Evolutionary conservation across 257 asterid genomes (phyloP).

Genomic region (Buddleja alternifolia): DNA sequence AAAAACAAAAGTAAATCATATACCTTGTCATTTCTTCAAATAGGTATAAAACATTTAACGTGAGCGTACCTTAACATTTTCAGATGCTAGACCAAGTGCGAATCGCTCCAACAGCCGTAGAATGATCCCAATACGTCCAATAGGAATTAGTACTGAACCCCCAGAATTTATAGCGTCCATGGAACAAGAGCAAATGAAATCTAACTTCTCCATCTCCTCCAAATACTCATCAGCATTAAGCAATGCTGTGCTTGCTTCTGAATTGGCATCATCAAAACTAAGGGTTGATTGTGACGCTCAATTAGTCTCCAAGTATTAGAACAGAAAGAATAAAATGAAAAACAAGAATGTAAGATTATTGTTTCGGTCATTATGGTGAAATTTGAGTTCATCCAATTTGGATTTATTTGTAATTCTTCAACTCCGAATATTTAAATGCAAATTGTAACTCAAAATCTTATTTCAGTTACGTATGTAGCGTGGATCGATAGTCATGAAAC

Average conservation of each 20-base stretch:
- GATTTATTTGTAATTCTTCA: no score
- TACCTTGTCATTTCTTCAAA: no score
- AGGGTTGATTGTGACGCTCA: slow-evolving; percentile 25
- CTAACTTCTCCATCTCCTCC: slow-evolving; percentile 77
- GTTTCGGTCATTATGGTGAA: no score
- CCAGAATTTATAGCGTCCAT: slow-evolving; percentile 65
- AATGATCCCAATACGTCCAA: slow-evolving; percentile 69
- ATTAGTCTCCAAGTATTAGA: slow-evolving; percentile 19
- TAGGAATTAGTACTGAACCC: slow-evolving; percentile 84
- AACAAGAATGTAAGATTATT: neutral
- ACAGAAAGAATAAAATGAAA: slow-evolving; percentile 18
- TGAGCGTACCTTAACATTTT: slow-evolving; percentile 57
- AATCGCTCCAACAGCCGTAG: slow-evolving; percentile 80
- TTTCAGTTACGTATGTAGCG: no score
- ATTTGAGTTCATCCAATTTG: no score
- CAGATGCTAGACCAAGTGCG: slow-evolving; percentile 52
- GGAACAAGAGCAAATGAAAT: slow-evolving; percentile 71
- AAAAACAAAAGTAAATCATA: slow-evolving; percentile 15
- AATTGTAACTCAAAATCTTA: neutral
- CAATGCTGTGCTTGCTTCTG: slow-evolving; percentile 40
- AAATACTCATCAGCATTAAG: slow-evolving; percentile 41
- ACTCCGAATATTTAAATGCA: no score
- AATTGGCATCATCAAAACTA: slow-evolving; percentile 41
- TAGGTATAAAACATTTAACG: no score
- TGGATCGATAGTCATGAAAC: slow-evolving; percentile 8